Conservation (phyloP, 768 basidiomycete species). For the Amanita pallidorosea region DNA sequence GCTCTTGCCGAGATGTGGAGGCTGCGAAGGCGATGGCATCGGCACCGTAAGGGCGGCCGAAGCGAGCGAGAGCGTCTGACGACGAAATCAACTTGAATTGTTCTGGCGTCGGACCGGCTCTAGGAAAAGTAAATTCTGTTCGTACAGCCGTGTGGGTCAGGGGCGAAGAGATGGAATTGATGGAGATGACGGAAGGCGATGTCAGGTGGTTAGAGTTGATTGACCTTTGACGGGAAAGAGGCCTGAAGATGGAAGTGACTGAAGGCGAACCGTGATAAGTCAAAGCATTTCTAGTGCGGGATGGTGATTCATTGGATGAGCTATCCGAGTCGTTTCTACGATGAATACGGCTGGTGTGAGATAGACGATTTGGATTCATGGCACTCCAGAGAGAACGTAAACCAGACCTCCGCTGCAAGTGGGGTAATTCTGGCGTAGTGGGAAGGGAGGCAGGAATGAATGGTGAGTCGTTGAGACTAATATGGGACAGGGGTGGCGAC, state of each 20-base stretch:
- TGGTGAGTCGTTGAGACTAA: slow-evolving; percentile 8
- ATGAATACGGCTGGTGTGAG: slow-evolving; percentile 14
- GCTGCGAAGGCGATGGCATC: slow-evolving; percentile 60
- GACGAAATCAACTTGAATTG: slow-evolving; percentile 62
- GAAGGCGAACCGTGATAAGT: slow-evolving; percentile 23
- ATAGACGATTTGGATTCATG: slow-evolving; percentile 19
- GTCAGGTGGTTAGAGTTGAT: slow-evolving; percentile 32
- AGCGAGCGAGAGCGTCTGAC: slow-evolving; percentile 52
- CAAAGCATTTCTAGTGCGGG: slow-evolving; percentile 15
- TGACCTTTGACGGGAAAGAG: slow-evolving; percentile 37
- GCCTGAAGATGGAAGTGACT: slow-evolving; percentile 33
- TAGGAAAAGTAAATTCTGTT: slow-evolving; percentile 62
- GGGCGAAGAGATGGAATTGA: slow-evolving; percentile 67
- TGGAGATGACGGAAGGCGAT: slow-evolving; percentile 60
- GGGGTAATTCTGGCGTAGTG: slow-evolving; percentile 9
- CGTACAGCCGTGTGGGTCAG: slow-evolving; percentile 63
- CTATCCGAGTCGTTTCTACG: slow-evolving; percentile 20
- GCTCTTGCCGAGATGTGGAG: slow-evolving; percentile 31
- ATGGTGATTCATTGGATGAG: slow-evolving; percentile 14
- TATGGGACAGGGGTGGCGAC: slow-evolving; percentile 1
- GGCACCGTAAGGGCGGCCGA: slow-evolving; percentile 67
- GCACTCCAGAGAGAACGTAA: slow-evolving; percentile 31
- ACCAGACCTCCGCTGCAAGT: slow-evolving; percentile 28
- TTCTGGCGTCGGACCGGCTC: slow-evolving; percentile 49
- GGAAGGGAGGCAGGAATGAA: slow-evolving; percentile 8